Evolutionary conservation across 768 basidiomycete species (phyloP).

Genomic region (Ephemerocybe angulata): DNA sequence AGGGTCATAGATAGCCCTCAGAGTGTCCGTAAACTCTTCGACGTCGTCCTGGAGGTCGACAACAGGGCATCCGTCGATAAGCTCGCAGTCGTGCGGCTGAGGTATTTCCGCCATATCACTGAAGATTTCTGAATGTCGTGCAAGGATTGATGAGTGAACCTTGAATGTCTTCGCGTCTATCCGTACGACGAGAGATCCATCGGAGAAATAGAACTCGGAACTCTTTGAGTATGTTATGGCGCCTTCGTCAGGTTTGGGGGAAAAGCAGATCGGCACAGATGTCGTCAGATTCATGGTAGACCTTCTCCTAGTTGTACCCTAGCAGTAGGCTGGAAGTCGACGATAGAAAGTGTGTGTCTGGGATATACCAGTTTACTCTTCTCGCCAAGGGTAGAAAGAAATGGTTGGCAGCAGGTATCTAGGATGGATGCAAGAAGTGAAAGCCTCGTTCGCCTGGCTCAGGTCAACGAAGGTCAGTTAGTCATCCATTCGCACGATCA

Average conservation of each 20-base stretch:
- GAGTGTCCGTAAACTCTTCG: slow-evolving; percentile 33
- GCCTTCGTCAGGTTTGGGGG: background rate
- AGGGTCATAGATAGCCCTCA: slow-evolving; percentile 35
- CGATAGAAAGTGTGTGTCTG: too few relatives aligned
- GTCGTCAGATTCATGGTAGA: too few relatives aligned
- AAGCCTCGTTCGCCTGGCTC: too few relatives aligned
- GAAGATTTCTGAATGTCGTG: slow-evolving; percentile 40
- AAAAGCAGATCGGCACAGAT: background rate
- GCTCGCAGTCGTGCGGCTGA: slow-evolving; percentile 30
- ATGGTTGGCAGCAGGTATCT: too few relatives aligned
- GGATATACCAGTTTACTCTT: too few relatives aligned
- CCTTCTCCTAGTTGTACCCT: too few relatives aligned
- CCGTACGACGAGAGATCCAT: slow-evolving; percentile 39
- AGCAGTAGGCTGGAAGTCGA: too few relatives aligned
- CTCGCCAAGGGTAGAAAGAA: too few relatives aligned
- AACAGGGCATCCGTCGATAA: slow-evolving; percentile 34
- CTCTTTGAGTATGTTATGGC: slow-evolving; percentile 7
- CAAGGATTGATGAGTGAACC: slow-evolving; percentile 36
- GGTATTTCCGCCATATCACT: slow-evolving; percentile 35
- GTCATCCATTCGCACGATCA: too few relatives aligned
- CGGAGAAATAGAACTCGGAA: slow-evolving; percentile 35
- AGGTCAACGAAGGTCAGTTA: too few relatives aligned
- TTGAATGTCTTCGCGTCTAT: slow-evolving; percentile 30
- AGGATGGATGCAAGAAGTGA: too few relatives aligned
- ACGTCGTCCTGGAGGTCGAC: slow-evolving; percentile 31